phyloP scores from a whole-genome alignment of 768 basidiomycete genomes.

The Collybia sordida region DNA sequence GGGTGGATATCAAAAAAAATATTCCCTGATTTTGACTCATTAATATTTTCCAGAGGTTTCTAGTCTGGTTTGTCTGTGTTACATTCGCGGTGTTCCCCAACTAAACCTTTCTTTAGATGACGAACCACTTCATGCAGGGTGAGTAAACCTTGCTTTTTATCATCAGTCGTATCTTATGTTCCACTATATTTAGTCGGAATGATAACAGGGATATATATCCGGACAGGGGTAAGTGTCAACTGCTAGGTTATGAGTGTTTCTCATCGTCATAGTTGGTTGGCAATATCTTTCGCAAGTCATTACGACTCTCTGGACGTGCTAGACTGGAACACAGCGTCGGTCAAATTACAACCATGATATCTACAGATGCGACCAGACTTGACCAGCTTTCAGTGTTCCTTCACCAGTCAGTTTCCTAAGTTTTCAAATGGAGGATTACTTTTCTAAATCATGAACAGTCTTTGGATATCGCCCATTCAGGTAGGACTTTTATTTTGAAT shows the following conservation, averaged over 20 bases:
- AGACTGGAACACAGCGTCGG: constrained; percentile 44
- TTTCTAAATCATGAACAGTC: constrained; percentile 13
- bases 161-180: not conserved
- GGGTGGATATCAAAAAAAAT: constrained; percentile 27
- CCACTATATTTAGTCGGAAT: constrained; percentile 31
- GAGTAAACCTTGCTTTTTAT: not conserved
- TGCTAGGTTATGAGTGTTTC: not conserved
- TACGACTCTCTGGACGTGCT: constrained; percentile 48
- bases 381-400: constrained; percentile 30
- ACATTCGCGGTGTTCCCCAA: not conserved
- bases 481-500: constrained; percentile 6
- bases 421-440: not conserved
- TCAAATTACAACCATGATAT: constrained; percentile 49
- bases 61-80: constrained; percentile 32
- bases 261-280: constrained; percentile 5
- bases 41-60: constrained; percentile 30
- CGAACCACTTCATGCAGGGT: constrained; percentile 48
- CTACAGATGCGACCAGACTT: constrained; percentile 42
- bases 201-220: constrained; percentile 46
- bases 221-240: constrained; percentile 41
- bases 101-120: constrained; percentile 23
- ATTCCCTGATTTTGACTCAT: not conserved
- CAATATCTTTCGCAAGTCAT: constrained; percentile 46
- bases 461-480: constrained; percentile 33
- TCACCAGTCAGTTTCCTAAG: constrained; percentile 23